Percentiles rank a stretch among this genome's conserved stretches.
Conservation (phyloP, 768 basidiomycete species). For the Megacollybia marginata region DNA sequence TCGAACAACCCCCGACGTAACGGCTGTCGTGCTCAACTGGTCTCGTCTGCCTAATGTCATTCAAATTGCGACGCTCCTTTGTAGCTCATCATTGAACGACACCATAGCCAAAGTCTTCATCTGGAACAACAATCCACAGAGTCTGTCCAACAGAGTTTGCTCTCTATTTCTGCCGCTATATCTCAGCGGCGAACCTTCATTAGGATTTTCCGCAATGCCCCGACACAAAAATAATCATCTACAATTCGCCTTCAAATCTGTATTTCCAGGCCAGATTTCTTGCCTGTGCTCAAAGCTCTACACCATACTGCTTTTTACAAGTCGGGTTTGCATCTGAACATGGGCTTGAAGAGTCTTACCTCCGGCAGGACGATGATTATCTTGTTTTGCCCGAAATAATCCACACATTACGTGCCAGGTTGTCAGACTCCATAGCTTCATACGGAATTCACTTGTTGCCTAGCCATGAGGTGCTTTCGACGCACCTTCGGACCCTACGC, state of each 20-base stretch:
- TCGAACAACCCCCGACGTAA: conserved; percentile 28
- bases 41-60: conserved; percentile 55
- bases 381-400: conserved; percentile 53
- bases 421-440: conserved; percentile 16
- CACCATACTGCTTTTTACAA: conserved; percentile 58
- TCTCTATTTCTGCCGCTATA: neutral
- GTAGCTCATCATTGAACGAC: conserved; percentile 34
- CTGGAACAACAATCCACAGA: conserved; percentile 56
- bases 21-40: conserved; percentile 62
- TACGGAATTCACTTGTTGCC: conserved; percentile 48
- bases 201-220: conserved; percentile 42
- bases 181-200: neutral
- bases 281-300: conserved; percentile 43
- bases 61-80: conserved; percentile 45
- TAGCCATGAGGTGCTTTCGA: conserved; percentile 53
- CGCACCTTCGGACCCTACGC: conserved; percentile 36
- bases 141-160: conserved; percentile 35
- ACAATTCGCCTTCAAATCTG: conserved; percentile 49
- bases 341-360: conserved; percentile 1
- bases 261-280: conserved; percentile 59
- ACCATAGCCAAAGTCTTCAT: conserved; percentile 42
- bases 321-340: conserved; percentile 18
- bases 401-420: conserved; percentile 35
- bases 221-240: conserved; percentile 35
- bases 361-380: conserved; percentile 59